These are phyloP conservation scores for Coemansia sp. DNA, from an alignment of 371 early-diverging fungal species.

Conservation along the genomic window DNA sequence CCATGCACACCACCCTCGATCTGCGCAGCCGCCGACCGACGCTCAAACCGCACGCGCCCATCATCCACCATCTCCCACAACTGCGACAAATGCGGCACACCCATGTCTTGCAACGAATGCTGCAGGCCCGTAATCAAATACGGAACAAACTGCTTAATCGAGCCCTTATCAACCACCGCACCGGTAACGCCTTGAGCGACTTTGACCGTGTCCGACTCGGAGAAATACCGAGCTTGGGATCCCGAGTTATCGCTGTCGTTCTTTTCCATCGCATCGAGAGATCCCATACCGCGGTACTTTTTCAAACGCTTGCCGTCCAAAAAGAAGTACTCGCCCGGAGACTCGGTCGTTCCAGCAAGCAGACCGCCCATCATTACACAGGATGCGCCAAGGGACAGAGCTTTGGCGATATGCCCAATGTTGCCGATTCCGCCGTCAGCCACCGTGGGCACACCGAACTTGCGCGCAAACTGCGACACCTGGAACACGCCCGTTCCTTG, in stretches of 20 bases:
- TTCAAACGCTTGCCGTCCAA: conserved; percentile 95
- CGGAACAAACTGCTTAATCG: conserved; percentile 84
- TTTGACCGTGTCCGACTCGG: conserved; percentile 92
- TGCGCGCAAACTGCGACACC: conserved; percentile 86
- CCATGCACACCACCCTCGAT: conserved; percentile 96
- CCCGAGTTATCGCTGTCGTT: conserved; percentile 64
- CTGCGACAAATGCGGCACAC: conserved; percentile 62
- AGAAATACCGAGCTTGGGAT: conserved; percentile 92
- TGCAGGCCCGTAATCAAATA: conserved; percentile 92
- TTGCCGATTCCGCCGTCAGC: conserved; percentile 97
- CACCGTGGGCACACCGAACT: conserved; percentile 93
- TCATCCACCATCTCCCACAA: conserved; percentile 66
- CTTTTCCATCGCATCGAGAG: conserved; percentile 94
- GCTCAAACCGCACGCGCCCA: conserved; percentile 88
- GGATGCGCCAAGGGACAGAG: conserved; percentile 88
- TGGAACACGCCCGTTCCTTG: conserved; percentile 97
- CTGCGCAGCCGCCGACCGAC: conserved; percentile 91
- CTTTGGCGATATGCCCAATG: conserved; percentile 96
- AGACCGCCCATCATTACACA: conserved; percentile 98
- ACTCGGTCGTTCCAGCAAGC: conserved; percentile 91
- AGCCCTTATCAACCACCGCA: conserved; percentile 94
- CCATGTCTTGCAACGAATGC: conserved; percentile 97
- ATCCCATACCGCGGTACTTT: conserved; percentile 97
- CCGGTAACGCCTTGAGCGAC: conserved; percentile 98
- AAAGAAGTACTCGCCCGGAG: conserved; percentile 97